Base-by-base conservation (phyloP, 305 asterid species). In the Fraxinus baroniana region DNA sequence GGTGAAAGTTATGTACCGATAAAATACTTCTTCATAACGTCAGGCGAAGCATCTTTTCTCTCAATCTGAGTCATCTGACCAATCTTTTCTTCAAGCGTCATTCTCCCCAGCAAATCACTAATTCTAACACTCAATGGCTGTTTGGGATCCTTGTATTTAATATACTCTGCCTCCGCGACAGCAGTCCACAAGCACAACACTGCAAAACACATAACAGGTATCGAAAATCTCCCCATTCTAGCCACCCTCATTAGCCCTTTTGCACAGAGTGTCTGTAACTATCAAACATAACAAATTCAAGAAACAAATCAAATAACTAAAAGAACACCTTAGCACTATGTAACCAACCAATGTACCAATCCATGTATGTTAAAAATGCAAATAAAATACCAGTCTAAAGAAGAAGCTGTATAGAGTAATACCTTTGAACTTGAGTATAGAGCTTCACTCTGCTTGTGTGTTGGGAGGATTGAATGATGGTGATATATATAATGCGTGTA, bases 61-160 rank as follows among this genome's bases (percentile, higher is more conserved):
- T 86, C 91, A 86, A 89, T 86, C 84, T 90, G 90, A 72, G 88
- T 86, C 92, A 89, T 90, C 84, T 89, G 92, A 5, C 92, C 93
- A 80, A 90, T 90, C 87, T 90, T 90, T 74, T 90, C 93, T 72
- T 84, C 86, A 84, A 88, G 79, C 28, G 87, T 90, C 92, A 90
- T 90, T 80, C 90, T 87, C 79, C 79, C 83, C 86, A 90, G 81
- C 88, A 90, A 87, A 70, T 90, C 93, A 46, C 70, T 83, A 76
- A 90, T 86, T 79, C 92, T 85, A 70, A 28, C 79, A 77, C 78
- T 66, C 81, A 89, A 5, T 44, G 88, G 82, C 81, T 86, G 88
- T 80, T 85, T 82, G 10, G 90, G 88, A 81, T 89, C 92, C 84
- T 83, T 89, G 87, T 90, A 90, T 83, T 86, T 90, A 84, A 81